Evolutionary conservation across 495 filamentous ascomycete species (phyloP), one percentile per base, ranked within the genome.

Genomic region (Annulohypoxylon stygium): DNA sequence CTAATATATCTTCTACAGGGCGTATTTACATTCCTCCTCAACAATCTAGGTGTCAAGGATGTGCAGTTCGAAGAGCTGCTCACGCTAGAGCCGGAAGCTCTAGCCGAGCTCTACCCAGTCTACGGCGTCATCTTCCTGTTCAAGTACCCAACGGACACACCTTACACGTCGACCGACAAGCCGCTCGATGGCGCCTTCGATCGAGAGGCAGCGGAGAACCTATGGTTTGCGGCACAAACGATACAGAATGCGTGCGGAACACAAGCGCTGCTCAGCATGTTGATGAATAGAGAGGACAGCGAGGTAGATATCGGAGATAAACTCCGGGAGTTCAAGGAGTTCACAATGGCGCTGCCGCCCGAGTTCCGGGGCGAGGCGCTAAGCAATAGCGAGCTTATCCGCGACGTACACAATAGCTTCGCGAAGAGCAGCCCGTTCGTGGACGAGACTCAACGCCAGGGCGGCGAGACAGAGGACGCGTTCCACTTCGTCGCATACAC

Each of bases 101-200:
- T 99, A 57, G 89, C 88, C 12, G 88, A 92, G 66, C 85, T 95
- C 36, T 91, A 92, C 71, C 92, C 93, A 47, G 88, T 97, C 71
- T 97, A 98, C 84, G 96, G 96, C 79, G 94, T 98, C 71, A 98
- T 99, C 79, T 98, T 99, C 84, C 93, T 99, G 79, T 99, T 99
- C 90, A 98, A 97, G 85, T 99, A 93, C 84, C 93, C 91, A 23
- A 93, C 91, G 48, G 92, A 93, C 79, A 85, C 89, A 65, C 88
- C 88, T 61, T 87, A 88, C 74, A 85, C 86, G 50, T 78, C 83
- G 45, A 81, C 84, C 65, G 87, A 90, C 64, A 84, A 85, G 57
- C 86, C 88, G 20, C 91, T 93, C 45, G 92, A 97, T 79, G 95
- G 96, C 57, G 85, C 81, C 50, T 97, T 93, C 82, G 95, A 97